Evolutionary conservation across 768 basidiomycete species (phyloP), one percentile per base, ranked within the genome.

Genomic region (Sarcodon sp.): DNA sequence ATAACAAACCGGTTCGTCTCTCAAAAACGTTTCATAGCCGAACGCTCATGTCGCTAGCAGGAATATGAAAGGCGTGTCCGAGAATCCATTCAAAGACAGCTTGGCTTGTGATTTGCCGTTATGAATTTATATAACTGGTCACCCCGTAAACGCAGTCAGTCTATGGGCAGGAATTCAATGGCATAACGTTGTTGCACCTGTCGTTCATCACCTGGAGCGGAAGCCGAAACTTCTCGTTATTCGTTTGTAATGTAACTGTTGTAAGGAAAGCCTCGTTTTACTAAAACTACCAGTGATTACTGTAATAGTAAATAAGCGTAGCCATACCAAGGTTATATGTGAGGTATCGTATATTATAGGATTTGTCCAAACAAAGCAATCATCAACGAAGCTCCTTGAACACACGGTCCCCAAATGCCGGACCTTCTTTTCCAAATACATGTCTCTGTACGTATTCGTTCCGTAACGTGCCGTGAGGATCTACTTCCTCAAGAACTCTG

Each of bases 391-490:
- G 48, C 44, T 57, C 56, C 59, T 77, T 75, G 65, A 75, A 80
- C 47, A 76, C 64, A 44, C 73, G 61, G 35, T 61, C 65, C 31
- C 64, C 67, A 51, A 65, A 69, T 33, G 60, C 62, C 41, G 62
- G 56, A 13, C 59, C 69, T 32, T 53, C 66, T 51, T 68, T 69
- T 45, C 88, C 88, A 55, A 88, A 76, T 34, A 97, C 69, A 66
- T 97, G 94, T 52, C 94, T 76, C 54, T 83, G 72, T 46, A 93
- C 77, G 60, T 97, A 96, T 64, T 86, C 83, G 59, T 93, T 96
- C 47, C 83, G 77, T 70, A 94, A 85, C 47, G 84, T 66, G 38
- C 86, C 85, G 50, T 62, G 59, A 4, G 84, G 80, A 69, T 97
- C 94, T 15, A 84, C 80, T 7, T 68, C 59, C 38, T 77, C 62